These are phyloP conservation scores for Trichophyton mentagrophytes DNA, from an alignment of 2,329 filamentous ascomycete genomes.

Conservation along the genomic window DNA sequence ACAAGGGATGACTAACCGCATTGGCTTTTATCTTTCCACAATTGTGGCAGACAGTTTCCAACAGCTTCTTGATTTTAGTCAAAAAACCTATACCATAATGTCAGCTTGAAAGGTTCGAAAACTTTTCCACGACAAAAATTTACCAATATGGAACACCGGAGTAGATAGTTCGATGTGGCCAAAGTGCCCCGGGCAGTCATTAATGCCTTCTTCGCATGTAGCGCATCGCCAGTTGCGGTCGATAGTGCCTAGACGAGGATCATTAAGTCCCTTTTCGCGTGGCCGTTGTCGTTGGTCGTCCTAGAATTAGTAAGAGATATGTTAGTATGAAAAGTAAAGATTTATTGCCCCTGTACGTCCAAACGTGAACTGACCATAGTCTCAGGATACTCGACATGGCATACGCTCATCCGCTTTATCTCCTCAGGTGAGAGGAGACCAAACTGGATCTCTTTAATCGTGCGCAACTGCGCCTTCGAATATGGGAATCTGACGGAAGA, in stretches of 20 bases:
- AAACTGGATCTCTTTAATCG: constrained; percentile 98
- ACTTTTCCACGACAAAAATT: constrained; percentile 4
- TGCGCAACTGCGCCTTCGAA: constrained; percentile 91
- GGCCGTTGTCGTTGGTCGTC: constrained; percentile 87
- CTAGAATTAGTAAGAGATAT: constrained; percentile 23
- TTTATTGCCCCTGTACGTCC: not conserved
- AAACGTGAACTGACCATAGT: constrained; percentile 54
- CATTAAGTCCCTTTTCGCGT: constrained; percentile 82
- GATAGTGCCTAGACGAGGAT: constrained; percentile 90
- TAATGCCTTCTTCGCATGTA: constrained; percentile 90
- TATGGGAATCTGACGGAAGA: constrained; percentile 82
- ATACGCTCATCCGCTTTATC: constrained; percentile 97
- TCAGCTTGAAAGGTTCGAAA: constrained; percentile 16
- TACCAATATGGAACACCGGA: constrained; percentile 79
- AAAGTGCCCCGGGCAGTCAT: constrained; percentile 94
- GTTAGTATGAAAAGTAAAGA: constrained; percentile 3
- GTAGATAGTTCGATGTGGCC: constrained; percentile 96
- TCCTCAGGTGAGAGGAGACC: constrained; percentile 95
- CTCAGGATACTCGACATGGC: constrained; percentile 93
- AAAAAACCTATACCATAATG: constrained; percentile 60
- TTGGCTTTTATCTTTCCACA: constrained; percentile 96
- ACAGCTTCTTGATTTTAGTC: constrained; percentile 97
- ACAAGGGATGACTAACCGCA: constrained; percentile 73
- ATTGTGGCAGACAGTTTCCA: constrained; percentile 98
- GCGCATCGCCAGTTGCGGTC: constrained; percentile 92